These are phyloP conservation scores for Scutellaria minor DNA, from an alignment of 257 asterid genomes.

Conservation along the genomic window DNA sequence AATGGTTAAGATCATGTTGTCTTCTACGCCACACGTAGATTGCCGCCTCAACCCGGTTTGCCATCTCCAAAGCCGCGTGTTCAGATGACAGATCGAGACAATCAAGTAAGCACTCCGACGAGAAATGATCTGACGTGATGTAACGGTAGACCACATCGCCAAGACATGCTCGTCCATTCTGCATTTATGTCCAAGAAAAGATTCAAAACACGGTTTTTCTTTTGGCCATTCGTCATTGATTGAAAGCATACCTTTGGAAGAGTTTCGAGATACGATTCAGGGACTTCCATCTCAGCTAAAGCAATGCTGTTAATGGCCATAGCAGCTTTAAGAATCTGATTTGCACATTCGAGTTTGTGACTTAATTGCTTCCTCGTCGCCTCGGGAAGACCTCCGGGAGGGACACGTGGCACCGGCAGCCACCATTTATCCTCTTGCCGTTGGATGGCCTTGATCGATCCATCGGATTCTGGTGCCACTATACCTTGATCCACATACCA, in stretches of 20 bases:
- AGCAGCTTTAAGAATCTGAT: slow-evolving; percentile 94
- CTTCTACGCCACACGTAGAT: slow-evolving; percentile 74
- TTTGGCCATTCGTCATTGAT: neutral
- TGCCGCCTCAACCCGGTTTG: slow-evolving; percentile 92
- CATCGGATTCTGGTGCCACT: slow-evolving; percentile 65
- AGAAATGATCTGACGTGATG: slow-evolving; percentile 84
- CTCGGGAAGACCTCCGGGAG: slow-evolving; percentile 77
- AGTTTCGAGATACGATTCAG: slow-evolving; percentile 77
- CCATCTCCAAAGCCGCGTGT: slow-evolving; percentile 81
- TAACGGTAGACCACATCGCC: slow-evolving; percentile 89
- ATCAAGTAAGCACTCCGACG: slow-evolving; percentile 85
- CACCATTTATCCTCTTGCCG: slow-evolving; percentile 98
- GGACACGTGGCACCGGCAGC: slow-evolving; percentile 96
- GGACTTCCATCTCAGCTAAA: slow-evolving; percentile 95
- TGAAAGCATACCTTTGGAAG: slow-evolving; percentile 81
- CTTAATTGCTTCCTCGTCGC: slow-evolving; percentile 56
- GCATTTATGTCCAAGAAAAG: slow-evolving; percentile 6
- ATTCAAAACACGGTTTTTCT: neutral
- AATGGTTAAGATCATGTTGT: slow-evolving; percentile 52
- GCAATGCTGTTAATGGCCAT: slow-evolving; percentile 70
- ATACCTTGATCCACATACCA: slow-evolving; percentile 96
- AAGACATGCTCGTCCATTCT: slow-evolving; percentile 87
- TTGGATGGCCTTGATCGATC: slow-evolving; percentile 62
- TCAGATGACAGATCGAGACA: slow-evolving; percentile 89
- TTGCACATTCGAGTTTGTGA: slow-evolving; percentile 79